Base-by-base conservation (phyloP, 192 early-diverging fungal genomes). In the Entomortierella beljakovae region DNA sequence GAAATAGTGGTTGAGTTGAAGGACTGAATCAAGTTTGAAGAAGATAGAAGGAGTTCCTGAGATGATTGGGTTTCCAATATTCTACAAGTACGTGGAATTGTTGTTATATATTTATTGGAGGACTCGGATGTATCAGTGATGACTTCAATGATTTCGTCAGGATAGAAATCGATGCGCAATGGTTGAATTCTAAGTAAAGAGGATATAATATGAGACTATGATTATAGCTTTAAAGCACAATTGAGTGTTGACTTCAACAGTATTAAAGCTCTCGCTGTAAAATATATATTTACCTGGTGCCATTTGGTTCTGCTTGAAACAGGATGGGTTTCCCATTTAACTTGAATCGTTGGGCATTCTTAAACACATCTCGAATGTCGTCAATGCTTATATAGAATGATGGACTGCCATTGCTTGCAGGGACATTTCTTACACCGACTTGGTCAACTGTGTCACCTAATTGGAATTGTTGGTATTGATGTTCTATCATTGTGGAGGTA, bases 401-500 rank as follows among this genome's bases (percentile, higher is more conserved):
- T 9, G 37, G 13, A 9, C 7, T 9, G 13, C 37, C 37, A 40
- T 40, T 40, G 6, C 13, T 13, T 6, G 7, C 6, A 9, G 37
- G 37, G 13, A 13, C 5, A n/a, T 7, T 51, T 25, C 8, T 51
- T 7, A 51, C 49, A 51, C 20, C 7, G 8, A 51, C 49, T 25
- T 51, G 5, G 7, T 25, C 20, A 51, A 51, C n/a, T 6, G 23
- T 51, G 49, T 51, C 49, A 22, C 10, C 49, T 25, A 15, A n/a
- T 25, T 25, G 49, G 49, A 51, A 51, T 51, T 51, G 49, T 51
- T 51, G 49, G 49, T 11, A 51, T 51, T 22, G 49, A 18, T 11
- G 49, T 51, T 11, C 6, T 51, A n/a, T 51, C 28, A 59, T 68
- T 43, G n/a, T n/a, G n/a, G n/a, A n/a, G n/a, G n/a, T n/a, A n/a